A percentile compares a stretch with the other conserved stretches of the same genome.
These are phyloP conservation scores for Hypseocharis bilobata DNA, from an alignment of 441 rosid genomes.

Conservation along the genomic window DNA sequence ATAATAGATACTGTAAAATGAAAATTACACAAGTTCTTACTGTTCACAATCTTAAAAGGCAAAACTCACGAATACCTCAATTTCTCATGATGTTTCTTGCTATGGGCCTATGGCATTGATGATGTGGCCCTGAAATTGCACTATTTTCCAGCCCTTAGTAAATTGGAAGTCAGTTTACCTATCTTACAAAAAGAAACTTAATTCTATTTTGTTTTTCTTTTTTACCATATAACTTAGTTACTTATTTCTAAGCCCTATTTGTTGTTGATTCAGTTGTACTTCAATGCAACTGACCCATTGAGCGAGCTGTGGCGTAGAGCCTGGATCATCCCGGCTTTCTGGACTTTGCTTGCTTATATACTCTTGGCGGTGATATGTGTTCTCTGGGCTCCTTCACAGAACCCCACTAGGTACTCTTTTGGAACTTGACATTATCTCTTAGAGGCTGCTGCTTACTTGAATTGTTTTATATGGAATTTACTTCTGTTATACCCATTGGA, in stretches of 20 bases:
- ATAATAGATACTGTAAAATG: too few species aligned
- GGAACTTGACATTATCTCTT: not conserved
- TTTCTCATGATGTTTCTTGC: not conserved
- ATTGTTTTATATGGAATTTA: not conserved
- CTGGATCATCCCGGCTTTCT: conserved; percentile 51
- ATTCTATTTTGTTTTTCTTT: too few species aligned
- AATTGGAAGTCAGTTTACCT: not conserved
- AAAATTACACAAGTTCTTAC: not conserved
- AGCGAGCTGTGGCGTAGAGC: conserved; percentile 45
- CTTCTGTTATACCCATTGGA: not conserved
- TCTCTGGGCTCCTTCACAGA: conserved; percentile 38
- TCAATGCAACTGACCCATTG: conserved; percentile 44
- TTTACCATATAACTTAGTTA: not conserved
- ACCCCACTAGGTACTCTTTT: conserved; percentile 30
- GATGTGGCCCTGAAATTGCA: not conserved
- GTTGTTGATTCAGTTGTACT: conserved; percentile 33
- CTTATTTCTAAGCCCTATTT: conserved; percentile 7
- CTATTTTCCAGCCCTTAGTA: not conserved
- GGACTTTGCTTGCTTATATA: conserved; percentile 39
- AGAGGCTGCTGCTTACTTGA: conserved; percentile 4
- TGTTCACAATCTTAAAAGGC: not conserved
- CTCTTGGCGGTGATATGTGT: conserved; percentile 36
- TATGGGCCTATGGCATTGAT: not conserved
- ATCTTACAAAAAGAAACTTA: too few species aligned
- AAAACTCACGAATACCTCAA: not conserved